These are phyloP conservation scores for Lentinus tigrinus DNA, from an alignment of 768 basidiomycete species.

Conservation along the genomic window DNA sequence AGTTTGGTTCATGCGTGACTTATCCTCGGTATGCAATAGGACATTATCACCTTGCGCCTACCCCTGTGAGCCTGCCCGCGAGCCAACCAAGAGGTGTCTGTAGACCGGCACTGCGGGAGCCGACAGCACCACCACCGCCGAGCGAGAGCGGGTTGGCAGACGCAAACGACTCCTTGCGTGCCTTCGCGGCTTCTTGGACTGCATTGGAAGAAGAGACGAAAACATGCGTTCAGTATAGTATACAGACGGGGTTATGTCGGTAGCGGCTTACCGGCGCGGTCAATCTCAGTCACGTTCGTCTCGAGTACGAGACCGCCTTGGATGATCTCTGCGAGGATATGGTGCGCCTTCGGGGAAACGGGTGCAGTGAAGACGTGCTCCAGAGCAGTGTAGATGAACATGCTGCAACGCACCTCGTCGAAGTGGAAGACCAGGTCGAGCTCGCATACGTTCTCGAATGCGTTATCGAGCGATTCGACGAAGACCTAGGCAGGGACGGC, in stretches of 20 bases:
- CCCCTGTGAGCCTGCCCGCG: conserved; percentile 70
- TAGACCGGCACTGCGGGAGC: conserved; percentile 56
- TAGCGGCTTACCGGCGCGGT: conserved; percentile 53
- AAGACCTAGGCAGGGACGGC: conserved; percentile 68
- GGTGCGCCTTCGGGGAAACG: conserved; percentile 66
- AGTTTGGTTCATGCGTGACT: background rate
- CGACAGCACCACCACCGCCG: conserved; percentile 49
- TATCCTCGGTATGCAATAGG: background rate
- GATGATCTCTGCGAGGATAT: conserved; percentile 93
- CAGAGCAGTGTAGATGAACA: background rate
- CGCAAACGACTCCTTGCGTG: conserved; percentile 73
- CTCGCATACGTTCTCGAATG: conserved; percentile 98
- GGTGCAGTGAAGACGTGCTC: background rate
- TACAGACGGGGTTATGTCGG: background rate
- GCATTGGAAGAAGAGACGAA: conserved; percentile 2
- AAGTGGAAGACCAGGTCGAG: conserved; percentile 98
- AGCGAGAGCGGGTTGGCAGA: conserved; percentile 83
- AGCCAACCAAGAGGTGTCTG: conserved; percentile 81
- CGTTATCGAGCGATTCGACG: conserved; percentile 92
- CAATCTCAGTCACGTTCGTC: conserved; percentile 88
- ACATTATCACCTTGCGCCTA: conserved; percentile 43
- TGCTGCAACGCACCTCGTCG: conserved; percentile 69
- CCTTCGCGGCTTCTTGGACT: conserved; percentile 72
- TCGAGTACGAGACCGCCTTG: conserved; percentile 96
- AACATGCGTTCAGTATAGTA: background rate